Evolutionary conservation across 2,329 filamentous ascomycete species (phyloP).

Genomic region (Trichoderma asperellum): DNA sequence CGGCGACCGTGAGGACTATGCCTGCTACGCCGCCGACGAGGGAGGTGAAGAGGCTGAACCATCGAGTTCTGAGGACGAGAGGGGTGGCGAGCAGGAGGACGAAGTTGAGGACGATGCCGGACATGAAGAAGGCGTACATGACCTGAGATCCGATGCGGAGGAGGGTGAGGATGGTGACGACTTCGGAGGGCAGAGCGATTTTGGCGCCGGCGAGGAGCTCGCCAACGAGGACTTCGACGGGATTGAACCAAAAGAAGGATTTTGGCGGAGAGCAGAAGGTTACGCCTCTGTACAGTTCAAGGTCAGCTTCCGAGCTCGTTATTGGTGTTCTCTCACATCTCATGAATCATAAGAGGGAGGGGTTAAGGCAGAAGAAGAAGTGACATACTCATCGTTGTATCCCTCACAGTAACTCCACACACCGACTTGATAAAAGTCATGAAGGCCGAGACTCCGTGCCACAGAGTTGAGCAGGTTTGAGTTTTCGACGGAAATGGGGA

Average conservation of each 20-base stretch:
- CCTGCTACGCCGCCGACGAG: conserved; percentile 69
- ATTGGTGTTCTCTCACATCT: background rate
- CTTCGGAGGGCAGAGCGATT: conserved; percentile 76
- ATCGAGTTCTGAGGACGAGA: conserved; percentile 58
- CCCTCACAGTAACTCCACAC: conserved; percentile 93
- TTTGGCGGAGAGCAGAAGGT: conserved; percentile 73
- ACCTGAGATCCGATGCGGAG: conserved; percentile 74
- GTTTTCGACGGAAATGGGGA: conserved; percentile 73
- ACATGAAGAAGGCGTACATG: conserved; percentile 90
- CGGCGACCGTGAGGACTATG: conserved; percentile 69
- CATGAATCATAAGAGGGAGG: background rate
- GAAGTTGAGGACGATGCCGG: conserved; percentile 70
- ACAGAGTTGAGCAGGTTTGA: conserved; percentile 82
- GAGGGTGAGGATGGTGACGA: conserved; percentile 73
- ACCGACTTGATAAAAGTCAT: conserved; percentile 93
- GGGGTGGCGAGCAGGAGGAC: conserved; percentile 70
- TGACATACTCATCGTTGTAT: conserved; percentile 64
- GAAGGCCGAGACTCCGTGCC: conserved; percentile 80
- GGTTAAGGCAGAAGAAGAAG: background rate
- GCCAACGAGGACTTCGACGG: conserved; percentile 76
- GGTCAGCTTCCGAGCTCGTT: background rate
- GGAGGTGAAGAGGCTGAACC: conserved; percentile 69
- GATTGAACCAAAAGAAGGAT: conserved; percentile 87
- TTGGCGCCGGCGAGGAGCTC: conserved; percentile 82
- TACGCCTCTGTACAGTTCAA: conserved; percentile 58